Conservation (phyloP, 805 yeast genomes). For the Tetrapisispora arboricola region DNA sequence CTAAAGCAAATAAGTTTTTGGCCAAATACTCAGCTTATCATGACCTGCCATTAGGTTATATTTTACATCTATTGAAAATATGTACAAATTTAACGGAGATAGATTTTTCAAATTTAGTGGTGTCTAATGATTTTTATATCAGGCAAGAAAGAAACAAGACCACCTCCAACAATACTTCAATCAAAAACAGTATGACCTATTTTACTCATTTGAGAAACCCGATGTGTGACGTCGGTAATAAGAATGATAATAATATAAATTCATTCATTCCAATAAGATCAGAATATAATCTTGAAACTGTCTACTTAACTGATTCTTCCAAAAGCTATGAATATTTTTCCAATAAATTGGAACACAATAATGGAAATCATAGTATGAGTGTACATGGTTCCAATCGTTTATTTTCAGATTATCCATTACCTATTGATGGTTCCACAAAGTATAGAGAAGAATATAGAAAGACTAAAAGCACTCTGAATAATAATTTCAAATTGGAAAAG, state of each 20-base stretch:
- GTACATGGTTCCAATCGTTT: neutral
- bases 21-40: constrained; percentile 53
- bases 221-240: neutral
- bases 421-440: constrained; percentile 18
- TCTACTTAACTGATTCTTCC: constrained; percentile 24
- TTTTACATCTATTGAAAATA: constrained; percentile 55
- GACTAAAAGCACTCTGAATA: neutral
- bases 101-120: constrained; percentile 50
- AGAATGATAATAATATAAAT: neutral
- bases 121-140: constrained; percentile 57
- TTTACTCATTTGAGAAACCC: neutral
- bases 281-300: constrained; percentile 14
- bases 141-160: constrained; percentile 3
- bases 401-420: constrained; percentile 13
- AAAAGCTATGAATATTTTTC: constrained; percentile 17
- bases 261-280: constrained; percentile 1
- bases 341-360: neutral
- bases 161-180: neutral
- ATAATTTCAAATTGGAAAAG: constrained; percentile 3
- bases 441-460: constrained; percentile 11
- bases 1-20: constrained; percentile 50
- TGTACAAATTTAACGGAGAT: constrained; percentile 52
- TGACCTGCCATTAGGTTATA: constrained; percentile 71
- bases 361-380: neutral
- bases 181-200: neutral